Base-by-base conservation (phyloP, 495 filamentous ascomycete species). In the Poronia punctata region DNA sequence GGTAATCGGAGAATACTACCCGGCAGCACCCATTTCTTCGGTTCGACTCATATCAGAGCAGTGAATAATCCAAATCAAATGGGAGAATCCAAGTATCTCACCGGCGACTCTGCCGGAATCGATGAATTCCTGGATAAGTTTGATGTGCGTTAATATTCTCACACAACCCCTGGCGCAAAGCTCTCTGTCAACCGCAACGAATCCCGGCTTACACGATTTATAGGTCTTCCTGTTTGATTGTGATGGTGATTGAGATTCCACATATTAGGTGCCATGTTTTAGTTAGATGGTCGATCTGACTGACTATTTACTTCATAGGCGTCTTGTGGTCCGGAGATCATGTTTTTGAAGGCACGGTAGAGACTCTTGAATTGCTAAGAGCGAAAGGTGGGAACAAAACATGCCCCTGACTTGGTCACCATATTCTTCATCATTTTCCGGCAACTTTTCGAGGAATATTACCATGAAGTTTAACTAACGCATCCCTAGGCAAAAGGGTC, bases 151-250 rank as follows among this genome's bases (percentile, higher is more conserved):
- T 35, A 56, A 49, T 50, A 32, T 20, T 28, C 33, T 30, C 20
- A n/a, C n/a, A n/a, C n/a, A n/a, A n/a, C n/a, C 38, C 46, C 32
- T n/a, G 8, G 35, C 5, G 8, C 16, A 23, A 16, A 35, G 23
- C 4, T 43, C 43, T 39, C 35, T 45, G 22, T 47, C 19, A 36
- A 12, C 7, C 17, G 10, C 18, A 35, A n/a, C n/a, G n/a, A n/a
- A n/a, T n/a, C n/a, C n/a, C n/a, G n/a, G n/a, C n/a, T n/a, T n/a
- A n/a, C n/a, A n/a, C n/a, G n/a, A n/a, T n/a, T n/a, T n/a, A n/a
- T 52, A 97, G 90, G 78, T 86, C 20, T 97, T 98, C 57, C 68
- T 98, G 6, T 86, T 98, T 50, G 92, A 98, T 58, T 98, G 92
- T 63, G 92, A 98, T 78, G 92, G 90, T 95, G 66, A 46, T 74